Conservation (phyloP, 2,329 filamentous ascomycete genomes). For the Sporothrix variecibatus region DNA sequence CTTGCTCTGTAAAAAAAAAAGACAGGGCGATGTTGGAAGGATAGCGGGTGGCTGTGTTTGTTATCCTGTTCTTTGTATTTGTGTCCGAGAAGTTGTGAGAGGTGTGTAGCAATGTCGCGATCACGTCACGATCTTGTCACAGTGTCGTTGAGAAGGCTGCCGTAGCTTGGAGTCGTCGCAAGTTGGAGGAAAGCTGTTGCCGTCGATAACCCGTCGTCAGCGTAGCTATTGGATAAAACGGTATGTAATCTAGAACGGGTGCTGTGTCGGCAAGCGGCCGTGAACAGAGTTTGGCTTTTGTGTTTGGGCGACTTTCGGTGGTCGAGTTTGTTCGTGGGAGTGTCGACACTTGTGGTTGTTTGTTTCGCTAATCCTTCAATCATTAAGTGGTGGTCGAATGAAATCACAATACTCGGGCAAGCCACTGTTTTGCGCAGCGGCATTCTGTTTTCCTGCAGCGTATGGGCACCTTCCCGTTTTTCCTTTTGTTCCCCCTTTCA, state of each 20-base stretch:
- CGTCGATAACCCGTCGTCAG: background rate
- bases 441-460: background rate
- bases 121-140: background rate
- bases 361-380: slow-evolving; percentile 4
- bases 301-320: background rate
- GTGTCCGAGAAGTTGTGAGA: no score
- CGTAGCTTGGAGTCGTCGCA: background rate
- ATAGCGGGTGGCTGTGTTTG: background rate
- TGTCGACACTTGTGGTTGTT: slow-evolving; percentile 5
- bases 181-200: background rate
- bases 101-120: background rate
- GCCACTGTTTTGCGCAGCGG: background rate
- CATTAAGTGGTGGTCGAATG: slow-evolving; percentile 1
- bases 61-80: background rate
- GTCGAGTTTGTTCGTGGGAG: background rate
- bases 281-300: background rate
- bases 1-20: no score
- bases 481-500: background rate
- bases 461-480: background rate
- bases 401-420: slow-evolving; percentile 12
- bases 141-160: no score
- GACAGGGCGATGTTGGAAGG: background rate
- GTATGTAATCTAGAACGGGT: background rate
- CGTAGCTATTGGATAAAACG: background rate
- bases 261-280: background rate